Conservation (phyloP, 78 protist genomes). For the Creolimax fragrantissima region DNA sequence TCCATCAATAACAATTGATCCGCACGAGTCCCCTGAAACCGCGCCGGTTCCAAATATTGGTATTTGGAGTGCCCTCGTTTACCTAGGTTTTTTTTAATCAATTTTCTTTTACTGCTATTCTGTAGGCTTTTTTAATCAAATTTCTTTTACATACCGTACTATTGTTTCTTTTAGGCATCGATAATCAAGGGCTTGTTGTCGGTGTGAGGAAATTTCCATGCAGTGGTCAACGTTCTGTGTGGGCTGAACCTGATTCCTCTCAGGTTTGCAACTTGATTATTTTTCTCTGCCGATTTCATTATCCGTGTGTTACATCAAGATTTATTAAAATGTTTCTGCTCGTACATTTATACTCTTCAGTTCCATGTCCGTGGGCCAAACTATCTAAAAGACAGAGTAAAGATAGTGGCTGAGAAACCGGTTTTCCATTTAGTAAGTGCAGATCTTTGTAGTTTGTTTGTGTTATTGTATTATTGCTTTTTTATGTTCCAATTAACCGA, state of each 20-base stretch:
- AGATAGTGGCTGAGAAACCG: neutral
- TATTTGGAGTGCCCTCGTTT: too few relatives aligned
- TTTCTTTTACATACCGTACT: too few relatives aligned
- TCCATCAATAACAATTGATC: neutral
- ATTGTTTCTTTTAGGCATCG: neutral
- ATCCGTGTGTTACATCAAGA: too few relatives aligned
- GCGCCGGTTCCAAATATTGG: neutral
- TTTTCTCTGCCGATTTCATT: too few relatives aligned
- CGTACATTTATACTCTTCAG: too few relatives aligned
- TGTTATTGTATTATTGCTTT: neutral
- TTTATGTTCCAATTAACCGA: neutral
- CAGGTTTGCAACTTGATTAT: neutral
- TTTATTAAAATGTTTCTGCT: too few relatives aligned
- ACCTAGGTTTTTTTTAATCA: too few relatives aligned
- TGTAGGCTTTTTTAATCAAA: too few relatives aligned
- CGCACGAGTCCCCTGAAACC: too few relatives aligned
- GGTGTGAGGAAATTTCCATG: neutral
- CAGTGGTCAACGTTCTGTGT: neutral
- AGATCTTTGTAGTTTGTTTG: neutral
- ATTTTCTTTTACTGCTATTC: too few relatives aligned
- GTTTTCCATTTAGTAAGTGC: neutral
- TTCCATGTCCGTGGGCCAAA: neutral
- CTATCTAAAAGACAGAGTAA: neutral
- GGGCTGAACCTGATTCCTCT: constrained; percentile 2
- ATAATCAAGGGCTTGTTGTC: neutral